Percentiles rank a stretch among this genome's conserved stretches.
Conservation (phyloP, 2,329 filamentous ascomycete species). For the Claviceps maximensis region DNA sequence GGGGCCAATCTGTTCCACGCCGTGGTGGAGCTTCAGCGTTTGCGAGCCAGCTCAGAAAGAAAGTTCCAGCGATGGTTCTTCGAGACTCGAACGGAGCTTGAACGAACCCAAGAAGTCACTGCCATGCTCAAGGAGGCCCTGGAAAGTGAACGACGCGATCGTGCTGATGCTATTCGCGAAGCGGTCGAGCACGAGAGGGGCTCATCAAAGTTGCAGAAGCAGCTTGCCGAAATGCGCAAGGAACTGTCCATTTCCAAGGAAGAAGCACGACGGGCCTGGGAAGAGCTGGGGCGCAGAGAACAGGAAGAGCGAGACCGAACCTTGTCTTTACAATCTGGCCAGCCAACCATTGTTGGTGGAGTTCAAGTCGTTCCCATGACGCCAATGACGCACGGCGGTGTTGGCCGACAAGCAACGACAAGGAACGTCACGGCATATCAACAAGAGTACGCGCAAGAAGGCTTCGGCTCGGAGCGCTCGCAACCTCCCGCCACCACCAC, state of each 20-base stretch:
- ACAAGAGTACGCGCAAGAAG: slow-evolving; percentile 16
- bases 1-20: slow-evolving; percentile 96
- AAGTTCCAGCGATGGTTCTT: slow-evolving; percentile 99
- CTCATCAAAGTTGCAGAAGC: slow-evolving; percentile 62
- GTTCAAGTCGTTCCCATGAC: slow-evolving; percentile 94
- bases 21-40: slow-evolving; percentile 85
- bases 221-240: slow-evolving; percentile 80
- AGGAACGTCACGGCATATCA: slow-evolving; percentile 22
- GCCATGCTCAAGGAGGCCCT: slow-evolving; percentile 66
- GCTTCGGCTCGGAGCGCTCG: slow-evolving; percentile 24
- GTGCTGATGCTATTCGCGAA: slow-evolving; percentile 52
- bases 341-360: slow-evolving; percentile 79
- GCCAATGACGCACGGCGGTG: slow-evolving; percentile 38
- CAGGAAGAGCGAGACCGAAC: slow-evolving; percentile 86
- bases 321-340: slow-evolving; percentile 70
- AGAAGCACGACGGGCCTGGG: slow-evolving; percentile 90
- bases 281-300: slow-evolving; percentile 85
- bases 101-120: slow-evolving; percentile 70
- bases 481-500: slow-evolving; percentile 23
- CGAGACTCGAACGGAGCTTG: slow-evolving; percentile 79
- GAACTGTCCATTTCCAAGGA: slow-evolving; percentile 93
- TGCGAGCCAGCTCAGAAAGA: slow-evolving; percentile 87
- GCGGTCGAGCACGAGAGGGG: slow-evolving; percentile 56
- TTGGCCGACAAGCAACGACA: slow-evolving; percentile 38
- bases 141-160: slow-evolving; percentile 58